These are phyloP conservation scores for Plantago coronopus DNA, from an alignment of 305 asterid genomes.

Conservation along the genomic window DNA sequence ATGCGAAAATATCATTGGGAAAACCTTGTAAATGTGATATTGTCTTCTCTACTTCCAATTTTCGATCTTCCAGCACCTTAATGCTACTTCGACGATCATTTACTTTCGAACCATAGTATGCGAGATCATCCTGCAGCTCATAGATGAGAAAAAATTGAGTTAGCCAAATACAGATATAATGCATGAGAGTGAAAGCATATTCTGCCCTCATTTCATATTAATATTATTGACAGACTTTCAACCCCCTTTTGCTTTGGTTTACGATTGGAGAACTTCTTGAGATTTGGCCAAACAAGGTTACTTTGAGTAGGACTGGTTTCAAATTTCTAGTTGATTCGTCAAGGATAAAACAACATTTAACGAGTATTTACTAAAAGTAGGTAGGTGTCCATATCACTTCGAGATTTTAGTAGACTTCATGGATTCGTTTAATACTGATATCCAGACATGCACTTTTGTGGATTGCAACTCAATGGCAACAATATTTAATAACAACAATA, in stretches of 20 bases:
- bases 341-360: too few relatives aligned
- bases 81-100: conserved; percentile 20
- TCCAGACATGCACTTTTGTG: background rate
- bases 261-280: background rate
- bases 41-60: conserved; percentile 18
- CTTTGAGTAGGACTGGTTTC: background rate
- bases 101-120: conserved; percentile 17
- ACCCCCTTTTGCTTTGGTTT: background rate
- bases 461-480: too few relatives aligned
- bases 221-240: background rate
- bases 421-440: too few relatives aligned
- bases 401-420: too few relatives aligned
- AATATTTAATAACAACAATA: too few relatives aligned
- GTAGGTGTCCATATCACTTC: background rate
- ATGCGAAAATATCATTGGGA: conserved; percentile 1
- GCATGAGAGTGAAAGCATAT: background rate
- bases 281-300: background rate
- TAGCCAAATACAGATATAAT: background rate
- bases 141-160: conserved; percentile 21
- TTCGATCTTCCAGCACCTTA: conserved; percentile 9
- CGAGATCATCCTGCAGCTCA: conserved; percentile 43
- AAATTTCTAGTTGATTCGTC: background rate
- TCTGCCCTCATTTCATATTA: background rate
- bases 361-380: background rate
- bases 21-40: conserved; percentile 50